Evolutionary conservation across 192 early-diverging fungal species (phyloP), one percentile per base, ranked within the genome.

Genomic region (Umbelopsis sp.): DNA sequence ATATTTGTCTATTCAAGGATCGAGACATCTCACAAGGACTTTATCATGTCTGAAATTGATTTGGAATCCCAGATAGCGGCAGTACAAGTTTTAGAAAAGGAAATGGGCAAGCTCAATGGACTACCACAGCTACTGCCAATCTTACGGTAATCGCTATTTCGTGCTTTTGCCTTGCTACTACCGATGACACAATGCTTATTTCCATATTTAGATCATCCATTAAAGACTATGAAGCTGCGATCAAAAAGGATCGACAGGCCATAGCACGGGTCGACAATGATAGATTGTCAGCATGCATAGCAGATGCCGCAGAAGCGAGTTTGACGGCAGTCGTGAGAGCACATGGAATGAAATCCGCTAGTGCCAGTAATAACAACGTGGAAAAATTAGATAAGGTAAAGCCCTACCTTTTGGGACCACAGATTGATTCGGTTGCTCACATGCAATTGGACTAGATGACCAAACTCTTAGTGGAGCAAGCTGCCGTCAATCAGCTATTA

Each of bases 71-170:
- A 62, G 17, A 62, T 6, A 20, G 29, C 12, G 2, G 56, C 56
- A 31, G 31, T 62, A 14, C 24, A n/a, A 6, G 29, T 32, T 2
- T 14, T 62, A 26, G 56, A 62, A 17, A 62, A 62, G 56, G 56
- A 62, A 17, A 5, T 36, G 17, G 17, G 20, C 11, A 62, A 62
- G 17, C 29, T 62, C 3, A 62, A 62, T 31, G 56, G 56, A n/a
- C 34, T 62, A 31, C 56, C 56, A 29, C 56, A 62, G 26, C 16
- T 62, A 4, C 56, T 62, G 26, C 56, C 56, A 5, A 62, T 62
- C 26, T 12, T 62, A 20, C 11, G 31, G 56, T 62, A 62, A n/a
- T n/a, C 0, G 47, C 20, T 0, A 2, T 49, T 21, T 41, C 12
- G 7, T 52, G 20, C 2, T 25, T 25, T 52, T 16, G 52, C 24